Evolutionary conservation across 164 flowering plant genomes (phyloP).

Genomic region (Umbellularia californica): DNA sequence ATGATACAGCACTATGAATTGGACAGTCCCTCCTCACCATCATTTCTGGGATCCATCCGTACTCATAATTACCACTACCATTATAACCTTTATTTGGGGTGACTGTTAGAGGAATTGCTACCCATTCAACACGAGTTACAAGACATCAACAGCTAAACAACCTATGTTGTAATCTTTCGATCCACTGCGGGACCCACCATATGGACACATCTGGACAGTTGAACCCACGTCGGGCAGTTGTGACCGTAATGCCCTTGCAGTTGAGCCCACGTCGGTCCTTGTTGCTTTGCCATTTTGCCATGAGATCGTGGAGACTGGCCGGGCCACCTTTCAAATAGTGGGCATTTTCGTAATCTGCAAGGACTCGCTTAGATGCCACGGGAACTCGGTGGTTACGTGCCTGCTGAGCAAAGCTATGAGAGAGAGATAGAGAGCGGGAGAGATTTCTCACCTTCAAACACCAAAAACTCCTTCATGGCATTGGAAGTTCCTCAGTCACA

Average conservation of each 20-base stretch:
- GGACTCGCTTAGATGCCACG: slow-evolving; percentile 22
- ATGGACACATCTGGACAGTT: background rate
- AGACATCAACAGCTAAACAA: no score
- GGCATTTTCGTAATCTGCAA: background rate
- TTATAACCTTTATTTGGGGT: no score
- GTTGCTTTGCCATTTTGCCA: background rate
- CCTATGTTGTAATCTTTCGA: no score
- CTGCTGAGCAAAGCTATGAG: slow-evolving; percentile 25
- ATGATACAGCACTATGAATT: no score
- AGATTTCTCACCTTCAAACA: slow-evolving; percentile 12
- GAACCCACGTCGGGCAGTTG: background rate
- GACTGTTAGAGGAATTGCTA: no score
- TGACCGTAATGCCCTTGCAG: no score
- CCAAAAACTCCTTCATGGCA: background rate
- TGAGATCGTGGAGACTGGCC: background rate
- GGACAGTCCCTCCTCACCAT: no score
- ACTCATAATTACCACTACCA: no score
- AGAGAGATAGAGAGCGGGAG: background rate
- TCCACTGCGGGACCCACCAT: background rate
- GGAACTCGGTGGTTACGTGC: slow-evolving; percentile 15
- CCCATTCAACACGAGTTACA: no score
- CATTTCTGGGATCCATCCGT: no score
- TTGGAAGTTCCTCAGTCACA: background rate
- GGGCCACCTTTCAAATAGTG: background rate
- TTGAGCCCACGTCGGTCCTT: no score